Percentiles rank a stretch among this genome's conserved stretches.
These are phyloP conservation scores for Naematelia encephala DNA, from an alignment of 768 basidiomycete genomes.

Conservation along the genomic window DNA sequence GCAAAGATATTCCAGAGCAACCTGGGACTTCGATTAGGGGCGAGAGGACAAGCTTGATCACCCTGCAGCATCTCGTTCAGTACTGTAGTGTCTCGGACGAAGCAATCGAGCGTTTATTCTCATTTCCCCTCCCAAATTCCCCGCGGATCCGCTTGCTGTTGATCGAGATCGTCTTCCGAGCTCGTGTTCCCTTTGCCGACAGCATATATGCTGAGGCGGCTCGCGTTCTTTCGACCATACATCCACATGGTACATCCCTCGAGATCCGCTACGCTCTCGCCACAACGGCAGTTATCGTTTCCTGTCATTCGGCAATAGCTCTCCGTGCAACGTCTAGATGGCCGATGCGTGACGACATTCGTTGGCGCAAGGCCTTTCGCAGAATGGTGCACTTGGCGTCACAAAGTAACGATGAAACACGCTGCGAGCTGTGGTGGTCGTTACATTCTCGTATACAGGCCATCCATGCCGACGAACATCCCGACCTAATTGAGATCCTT, in stretches of 20 bases:
- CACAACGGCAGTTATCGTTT: background rate
- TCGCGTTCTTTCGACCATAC: background rate
- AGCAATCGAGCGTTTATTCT: background rate
- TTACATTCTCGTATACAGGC: slow-evolving; percentile 3
- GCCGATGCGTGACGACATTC: background rate
- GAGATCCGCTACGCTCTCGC: background rate
- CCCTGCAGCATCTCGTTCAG: background rate
- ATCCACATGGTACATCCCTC: background rate
- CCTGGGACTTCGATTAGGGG: slow-evolving; percentile 9
- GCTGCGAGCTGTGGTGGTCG: slow-evolving; percentile 20
- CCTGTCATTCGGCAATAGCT: background rate
- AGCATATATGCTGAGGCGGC: background rate
- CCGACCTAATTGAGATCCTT: slow-evolving; percentile 12
- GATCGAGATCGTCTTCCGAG: background rate
- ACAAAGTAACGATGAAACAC: background rate
- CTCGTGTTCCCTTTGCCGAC: slow-evolving; percentile 9
- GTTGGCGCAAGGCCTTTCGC: background rate
- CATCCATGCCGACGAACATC: background rate
- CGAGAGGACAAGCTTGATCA: slow-evolving; percentile 1
- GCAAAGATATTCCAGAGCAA: slow-evolving; percentile 21
- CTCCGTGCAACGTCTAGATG: background rate
- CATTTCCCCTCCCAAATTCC: background rate
- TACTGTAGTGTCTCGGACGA: background rate
- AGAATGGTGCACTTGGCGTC: background rate
- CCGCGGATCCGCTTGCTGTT: background rate